Evolutionary conservation across 495 filamentous ascomycete species (phyloP).

Genomic region (Penicillium manginii): DNA sequence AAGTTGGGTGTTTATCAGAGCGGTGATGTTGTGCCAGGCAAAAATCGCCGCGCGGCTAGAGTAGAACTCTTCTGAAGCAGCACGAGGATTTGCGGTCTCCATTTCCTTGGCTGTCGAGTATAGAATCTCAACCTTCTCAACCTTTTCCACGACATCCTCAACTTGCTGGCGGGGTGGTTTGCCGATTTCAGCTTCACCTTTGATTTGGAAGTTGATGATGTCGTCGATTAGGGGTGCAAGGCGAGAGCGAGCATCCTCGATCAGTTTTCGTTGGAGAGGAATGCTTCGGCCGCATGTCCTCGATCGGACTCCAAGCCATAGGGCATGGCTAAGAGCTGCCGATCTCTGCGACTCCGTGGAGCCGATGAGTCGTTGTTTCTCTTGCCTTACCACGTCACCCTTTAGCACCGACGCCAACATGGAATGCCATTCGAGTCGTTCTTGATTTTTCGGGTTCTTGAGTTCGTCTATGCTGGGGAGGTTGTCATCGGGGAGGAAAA

Average conservation of each 20-base stretch:
- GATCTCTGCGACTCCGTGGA: constrained; percentile 75
- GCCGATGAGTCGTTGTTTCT: constrained; percentile 92
- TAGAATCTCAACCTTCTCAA: constrained; percentile 81
- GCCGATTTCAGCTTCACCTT: constrained; percentile 88
- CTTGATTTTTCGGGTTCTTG: constrained; percentile 83
- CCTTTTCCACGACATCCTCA: constrained; percentile 81
- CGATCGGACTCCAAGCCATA: constrained; percentile 88
- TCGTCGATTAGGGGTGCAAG: constrained; percentile 77
- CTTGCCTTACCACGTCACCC: constrained; percentile 95
- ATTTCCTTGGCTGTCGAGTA: constrained; percentile 81
- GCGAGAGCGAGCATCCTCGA: constrained; percentile 74
- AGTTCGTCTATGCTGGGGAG: constrained; percentile 88
- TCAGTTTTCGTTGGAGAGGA: constrained; percentile 76
- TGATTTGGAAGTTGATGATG: constrained; percentile 90
- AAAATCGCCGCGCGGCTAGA: constrained; percentile 86
- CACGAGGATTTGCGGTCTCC: constrained; percentile 68
- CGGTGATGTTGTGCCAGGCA: constrained; percentile 97
- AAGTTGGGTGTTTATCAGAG: constrained; percentile 93
- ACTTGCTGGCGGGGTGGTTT: constrained; percentile 87
- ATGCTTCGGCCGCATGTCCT: constrained; percentile 81
- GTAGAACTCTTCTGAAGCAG: constrained; percentile 71
- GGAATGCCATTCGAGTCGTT: constrained; percentile 94
- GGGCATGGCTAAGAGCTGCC: constrained; percentile 72
- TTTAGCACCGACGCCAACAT: constrained; percentile 96
- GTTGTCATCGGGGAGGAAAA: constrained; percentile 85